Evolutionary conservation across 1,284 basidiomycete species (phyloP).

Genomic region (Leccinum pallidistipes): DNA sequence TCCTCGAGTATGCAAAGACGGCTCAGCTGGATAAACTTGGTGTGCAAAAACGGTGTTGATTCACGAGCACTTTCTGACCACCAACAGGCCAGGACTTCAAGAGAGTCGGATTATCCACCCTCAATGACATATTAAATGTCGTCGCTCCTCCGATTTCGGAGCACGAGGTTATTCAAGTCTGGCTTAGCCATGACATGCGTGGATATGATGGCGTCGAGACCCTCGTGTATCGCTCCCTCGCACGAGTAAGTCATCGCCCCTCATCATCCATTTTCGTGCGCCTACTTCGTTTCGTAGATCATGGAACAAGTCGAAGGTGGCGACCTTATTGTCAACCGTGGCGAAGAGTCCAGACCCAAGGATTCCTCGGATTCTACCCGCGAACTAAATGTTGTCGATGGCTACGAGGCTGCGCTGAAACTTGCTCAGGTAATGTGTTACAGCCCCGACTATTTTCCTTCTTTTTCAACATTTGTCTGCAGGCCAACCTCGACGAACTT

Average conservation of each 20-base stretch:
- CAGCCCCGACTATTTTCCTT: background rate
- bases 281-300: conserved; percentile 48
- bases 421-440: conserved; percentile 62
- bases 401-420: conserved; percentile 81
- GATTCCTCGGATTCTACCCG: conserved; percentile 50
- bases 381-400: conserved; percentile 82
- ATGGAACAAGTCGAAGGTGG: conserved; percentile 95
- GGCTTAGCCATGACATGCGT: conserved; percentile 94
- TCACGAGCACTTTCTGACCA: conserved; percentile 1
- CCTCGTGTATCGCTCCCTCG: conserved; percentile 88
- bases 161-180: conserved; percentile 96
- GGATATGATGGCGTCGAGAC: conserved; percentile 95
- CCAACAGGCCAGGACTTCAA: conserved; percentile 81
- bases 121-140: conserved; percentile 91
- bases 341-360: conserved; percentile 70
- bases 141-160: conserved; percentile 98
- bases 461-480: conserved; percentile 3
- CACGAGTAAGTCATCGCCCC: conserved; percentile 54
- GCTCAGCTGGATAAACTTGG: no score
- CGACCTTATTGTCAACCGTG: conserved; percentile 85
- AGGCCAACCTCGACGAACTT: conserved; percentile 81
- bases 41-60: conserved; percentile 12
- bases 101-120: conserved; percentile 80
- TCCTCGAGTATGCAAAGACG: conserved; percentile 50
- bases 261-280: conserved; percentile 1